Evolutionary conservation across 495 filamentous ascomycete genomes (phyloP), one percentile per base, ranked within the genome.

Genomic region (Aspergillus cristatus): DNA sequence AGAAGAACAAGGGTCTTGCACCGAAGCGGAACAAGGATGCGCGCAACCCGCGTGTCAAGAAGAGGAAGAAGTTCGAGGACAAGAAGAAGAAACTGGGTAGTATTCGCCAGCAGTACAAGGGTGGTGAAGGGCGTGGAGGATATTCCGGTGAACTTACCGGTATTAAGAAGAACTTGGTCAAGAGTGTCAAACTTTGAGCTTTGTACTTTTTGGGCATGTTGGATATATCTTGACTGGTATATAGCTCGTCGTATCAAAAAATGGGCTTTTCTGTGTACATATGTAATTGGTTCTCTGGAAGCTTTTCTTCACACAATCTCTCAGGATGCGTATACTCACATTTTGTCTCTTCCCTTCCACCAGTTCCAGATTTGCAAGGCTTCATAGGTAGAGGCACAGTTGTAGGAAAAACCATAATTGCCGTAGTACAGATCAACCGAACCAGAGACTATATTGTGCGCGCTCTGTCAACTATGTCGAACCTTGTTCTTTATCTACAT

Each of bases 41-140:
- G 33, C 72, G 91, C 43, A 98, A 98, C 63, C 91, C 93, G 11
- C 72, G 91, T 60, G 88, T 98, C 38, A 98, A 97, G 81, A 98
- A 96, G 83, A 74, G 84, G 63, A 83, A 82, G 76, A 85, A 79
- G 76, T 98, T 72, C 61, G 87, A 90, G 49, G 78, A 84, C 32
- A 94, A 93, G 72, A 81, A 86, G 72, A 95, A 93, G 81, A 96
- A 96, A 73, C 60, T 97, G 58, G 73, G 72, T 34, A 88, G 80
- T 56, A 78, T 84, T 57, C 85, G 79, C 70, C 71, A 83, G 28
- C 65, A 86, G 28, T 98, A 86, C 61, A 84, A 83, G 65, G 90
- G 87, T 50, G 90, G 87, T 24, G 84, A 95, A 62, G 78, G 79
- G 35, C 76, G 71, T 48, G 89, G 91, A 48, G 84, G 86, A 6